These are phyloP conservation scores for Quercus glauca DNA, from an alignment of 306 rosid genomes.

Conservation along the genomic window DNA sequence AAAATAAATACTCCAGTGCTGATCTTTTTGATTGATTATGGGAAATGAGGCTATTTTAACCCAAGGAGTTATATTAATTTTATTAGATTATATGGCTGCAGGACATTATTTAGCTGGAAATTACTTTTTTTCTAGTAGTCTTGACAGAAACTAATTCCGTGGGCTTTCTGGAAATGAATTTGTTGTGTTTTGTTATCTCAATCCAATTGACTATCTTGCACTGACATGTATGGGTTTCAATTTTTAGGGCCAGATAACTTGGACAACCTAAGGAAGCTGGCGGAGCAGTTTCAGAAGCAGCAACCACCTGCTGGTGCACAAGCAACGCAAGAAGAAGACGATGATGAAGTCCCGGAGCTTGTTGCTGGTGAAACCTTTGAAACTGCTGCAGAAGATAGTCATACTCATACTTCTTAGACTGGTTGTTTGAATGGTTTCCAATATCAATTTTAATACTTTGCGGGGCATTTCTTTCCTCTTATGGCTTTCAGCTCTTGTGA, in stretches of 20 bases:
- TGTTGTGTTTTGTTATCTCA: background rate
- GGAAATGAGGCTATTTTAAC: background rate
- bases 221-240: background rate
- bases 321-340: background rate
- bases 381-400: slow-evolving; percentile 1
- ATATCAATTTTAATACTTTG: background rate
- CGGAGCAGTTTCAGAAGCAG: background rate
- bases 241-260: slow-evolving; percentile 11
- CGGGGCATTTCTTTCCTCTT: background rate
- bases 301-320: background rate
- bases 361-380: slow-evolving; percentile 11
- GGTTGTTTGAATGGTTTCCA: background rate
- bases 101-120: background rate
- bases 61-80: background rate
- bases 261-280: slow-evolving; percentile 5
- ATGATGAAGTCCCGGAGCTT: background rate
- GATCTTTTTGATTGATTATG: background rate
- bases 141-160: background rate
- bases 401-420: background rate
- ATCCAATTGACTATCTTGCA: background rate
- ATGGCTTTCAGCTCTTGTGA: background rate
- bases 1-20: background rate
- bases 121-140: background rate
- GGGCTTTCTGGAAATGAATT: background rate
- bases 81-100: background rate